A percentile compares a stretch with the other conserved stretches of the same genome.
Conservation (phyloP, 2,329 filamentous ascomycete species). For the Elsinoe perseae region DNA sequence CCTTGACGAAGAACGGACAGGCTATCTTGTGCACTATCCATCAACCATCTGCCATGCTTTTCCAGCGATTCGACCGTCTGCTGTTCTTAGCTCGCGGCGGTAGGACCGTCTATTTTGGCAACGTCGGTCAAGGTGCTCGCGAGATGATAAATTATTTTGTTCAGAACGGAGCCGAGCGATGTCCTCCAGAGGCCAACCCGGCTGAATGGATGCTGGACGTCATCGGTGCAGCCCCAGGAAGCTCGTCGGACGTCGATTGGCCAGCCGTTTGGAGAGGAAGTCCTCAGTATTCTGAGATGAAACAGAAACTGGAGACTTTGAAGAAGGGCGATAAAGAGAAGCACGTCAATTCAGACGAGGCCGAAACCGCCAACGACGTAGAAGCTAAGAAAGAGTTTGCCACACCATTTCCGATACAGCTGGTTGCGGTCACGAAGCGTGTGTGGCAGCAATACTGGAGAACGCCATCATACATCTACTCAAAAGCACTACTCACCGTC, state of each 20-base stretch:
- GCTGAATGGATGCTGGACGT: conserved; percentile 67
- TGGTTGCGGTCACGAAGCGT: conserved; percentile 34
- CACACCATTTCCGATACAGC: conserved; percentile 33
- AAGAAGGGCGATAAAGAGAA: conserved; percentile 29
- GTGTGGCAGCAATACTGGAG: conserved; percentile 42
- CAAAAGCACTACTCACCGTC: conserved; percentile 51
- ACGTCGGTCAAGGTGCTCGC: conserved; percentile 67
- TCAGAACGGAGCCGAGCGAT: conserved; percentile 52
- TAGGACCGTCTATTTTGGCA: conserved; percentile 76
- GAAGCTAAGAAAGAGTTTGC: conserved; percentile 37
- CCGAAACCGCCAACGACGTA: too few relatives aligned
- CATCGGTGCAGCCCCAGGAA: conserved; percentile 25
- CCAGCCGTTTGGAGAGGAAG: conserved; percentile 34
- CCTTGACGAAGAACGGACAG: conserved; percentile 70
- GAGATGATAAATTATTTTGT: conserved; percentile 55
- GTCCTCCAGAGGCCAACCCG: conserved; percentile 53
- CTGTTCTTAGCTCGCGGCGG: conserved; percentile 72
- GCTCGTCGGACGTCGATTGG: conserved; percentile 39
- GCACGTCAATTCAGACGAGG: conserved; percentile 25
- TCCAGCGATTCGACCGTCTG: conserved; percentile 80
- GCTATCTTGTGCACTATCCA: conserved; percentile 88
- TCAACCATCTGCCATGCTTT: conserved; percentile 77
- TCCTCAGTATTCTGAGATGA: conserved; percentile 26
- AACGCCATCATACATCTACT: conserved; percentile 43
- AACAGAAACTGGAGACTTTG: conserved; percentile 34